Conservation (phyloP, 2,329 filamentous ascomycete genomes). For the Beauveria scarabaeidicola region DNA sequence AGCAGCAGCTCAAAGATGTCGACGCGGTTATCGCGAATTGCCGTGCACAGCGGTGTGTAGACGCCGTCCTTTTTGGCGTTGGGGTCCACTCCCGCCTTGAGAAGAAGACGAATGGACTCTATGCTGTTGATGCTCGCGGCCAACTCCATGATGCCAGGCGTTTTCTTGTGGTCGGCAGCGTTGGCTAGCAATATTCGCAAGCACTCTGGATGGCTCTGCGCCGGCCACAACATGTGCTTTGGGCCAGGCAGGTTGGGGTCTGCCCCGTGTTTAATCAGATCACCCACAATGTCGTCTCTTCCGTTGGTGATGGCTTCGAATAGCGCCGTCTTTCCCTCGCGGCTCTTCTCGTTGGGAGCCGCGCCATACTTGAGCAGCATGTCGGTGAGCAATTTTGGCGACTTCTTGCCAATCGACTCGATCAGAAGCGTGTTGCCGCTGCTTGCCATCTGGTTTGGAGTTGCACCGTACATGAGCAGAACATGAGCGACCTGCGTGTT, state of each 20-base stretch:
- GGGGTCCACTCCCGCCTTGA: slow-evolving; percentile 51
- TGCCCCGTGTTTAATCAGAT: slow-evolving; percentile 46
- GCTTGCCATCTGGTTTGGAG: slow-evolving; percentile 43
- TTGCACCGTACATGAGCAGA: slow-evolving; percentile 52
- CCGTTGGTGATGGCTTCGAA: slow-evolving; percentile 52
- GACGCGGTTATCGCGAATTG: slow-evolving; percentile 56
- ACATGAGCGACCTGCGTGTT: slow-evolving; percentile 50
- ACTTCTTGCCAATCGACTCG: slow-evolving; percentile 50
- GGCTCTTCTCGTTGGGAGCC: slow-evolving; percentile 50
- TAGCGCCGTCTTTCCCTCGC: slow-evolving; percentile 53
- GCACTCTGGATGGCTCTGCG: slow-evolving; percentile 49
- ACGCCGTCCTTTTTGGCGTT: slow-evolving; percentile 56
- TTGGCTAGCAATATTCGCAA: slow-evolving; percentile 49
- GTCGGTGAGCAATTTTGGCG: slow-evolving; percentile 45
- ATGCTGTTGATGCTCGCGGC: slow-evolving; percentile 55
- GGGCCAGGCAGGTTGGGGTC: slow-evolving; percentile 61
- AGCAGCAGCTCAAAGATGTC: slow-evolving; percentile 55
- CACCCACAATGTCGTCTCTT: slow-evolving; percentile 47
- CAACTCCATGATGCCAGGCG: slow-evolving; percentile 56
- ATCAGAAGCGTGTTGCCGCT: slow-evolving; percentile 55
- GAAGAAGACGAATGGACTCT: slow-evolving; percentile 49
- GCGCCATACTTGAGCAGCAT: slow-evolving; percentile 52
- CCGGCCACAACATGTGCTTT: slow-evolving; percentile 61
- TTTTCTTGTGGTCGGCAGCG: slow-evolving; percentile 52
- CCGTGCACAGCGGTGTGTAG: slow-evolving; percentile 59